Percentiles rank a stretch among this genome's conserved stretches.
Conservation (phyloP, 2,329 filamentous ascomycete genomes). For the Paraconiothyrium sp. region DNA sequence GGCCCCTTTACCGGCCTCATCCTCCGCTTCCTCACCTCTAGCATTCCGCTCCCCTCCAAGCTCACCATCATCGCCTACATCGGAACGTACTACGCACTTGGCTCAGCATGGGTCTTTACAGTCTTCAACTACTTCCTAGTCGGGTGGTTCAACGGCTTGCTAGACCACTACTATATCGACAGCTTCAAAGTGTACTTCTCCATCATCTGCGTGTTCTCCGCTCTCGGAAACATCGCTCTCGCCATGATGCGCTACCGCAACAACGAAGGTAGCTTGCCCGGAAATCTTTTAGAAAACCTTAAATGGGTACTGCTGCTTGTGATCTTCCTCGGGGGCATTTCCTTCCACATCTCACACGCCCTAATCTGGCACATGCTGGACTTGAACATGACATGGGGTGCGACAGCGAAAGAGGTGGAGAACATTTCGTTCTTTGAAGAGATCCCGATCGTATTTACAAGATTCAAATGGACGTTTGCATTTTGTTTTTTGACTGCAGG, state of each 20-base stretch:
- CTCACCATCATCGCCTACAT: conserved; percentile 77
- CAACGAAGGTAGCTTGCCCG: conserved; percentile 62
- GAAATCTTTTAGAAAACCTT: conserved; percentile 64
- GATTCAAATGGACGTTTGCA: conserved; percentile 73
- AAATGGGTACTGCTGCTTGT: conserved; percentile 74
- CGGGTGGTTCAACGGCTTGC: conserved; percentile 76
- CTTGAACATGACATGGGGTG: conserved; percentile 86
- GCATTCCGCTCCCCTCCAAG: conserved; percentile 72
- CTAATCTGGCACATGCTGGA: conserved; percentile 84
- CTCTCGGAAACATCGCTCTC: conserved; percentile 68
- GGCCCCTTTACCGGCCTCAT: conserved; percentile 75
- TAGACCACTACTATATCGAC: conserved; percentile 83
- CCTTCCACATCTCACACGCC: conserved; percentile 82
- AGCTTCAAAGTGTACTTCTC: conserved; percentile 74
- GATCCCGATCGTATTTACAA: conserved; percentile 78
- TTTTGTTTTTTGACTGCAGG: conserved; percentile 69
- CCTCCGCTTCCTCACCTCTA: conserved; percentile 66
- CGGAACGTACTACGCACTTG: conserved; percentile 77
- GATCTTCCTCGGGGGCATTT: conserved; percentile 84
- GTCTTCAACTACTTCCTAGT: conserved; percentile 75
- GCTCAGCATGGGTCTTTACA: conserved; percentile 72
- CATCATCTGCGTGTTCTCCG: conserved; percentile 72
- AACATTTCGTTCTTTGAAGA: conserved; percentile 87
- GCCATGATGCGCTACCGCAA: conserved; percentile 71
- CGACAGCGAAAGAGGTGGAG: conserved; percentile 83